Conservation (phyloP, 345 rosid genomes). For the Reutealis trisperma region DNA sequence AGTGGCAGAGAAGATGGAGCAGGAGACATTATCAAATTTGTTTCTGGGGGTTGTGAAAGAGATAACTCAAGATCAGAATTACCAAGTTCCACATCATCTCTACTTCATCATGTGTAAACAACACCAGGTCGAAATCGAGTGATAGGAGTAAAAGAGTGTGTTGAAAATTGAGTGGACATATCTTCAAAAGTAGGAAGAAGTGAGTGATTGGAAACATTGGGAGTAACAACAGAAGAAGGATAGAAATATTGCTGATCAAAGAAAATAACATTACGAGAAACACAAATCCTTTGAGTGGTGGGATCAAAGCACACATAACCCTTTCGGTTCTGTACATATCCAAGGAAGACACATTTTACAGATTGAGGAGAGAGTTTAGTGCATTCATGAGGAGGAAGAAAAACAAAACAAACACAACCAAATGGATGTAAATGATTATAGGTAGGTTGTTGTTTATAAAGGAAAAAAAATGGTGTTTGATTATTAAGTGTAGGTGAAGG, state of each 20-base stretch:
- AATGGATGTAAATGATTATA: neutral
- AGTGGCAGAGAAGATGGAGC: neutral
- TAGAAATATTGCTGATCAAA: neutral
- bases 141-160: neutral
- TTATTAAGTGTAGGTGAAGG: neutral
- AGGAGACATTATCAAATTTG: fast-evolving
- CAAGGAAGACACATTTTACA: neutral
- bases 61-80: no score
- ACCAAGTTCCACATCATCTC: no score
- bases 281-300: neutral
- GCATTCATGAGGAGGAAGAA: neutral
- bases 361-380: neutral
- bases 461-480: constrained; percentile 4
- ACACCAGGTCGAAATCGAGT: neutral
- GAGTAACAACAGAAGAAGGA: neutral
- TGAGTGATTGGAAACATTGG: no score
- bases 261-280: constrained; percentile 2
- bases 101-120: no score
- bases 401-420: neutral
- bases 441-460: neutral
- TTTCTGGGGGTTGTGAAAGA: no score
- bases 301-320: neutral
- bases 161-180: neutral
- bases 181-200: neutral
- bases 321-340: neutral